These are phyloP conservation scores for Leishmania turanica DNA, from an alignment of 208 protist species.

Conservation along the genomic window DNA sequence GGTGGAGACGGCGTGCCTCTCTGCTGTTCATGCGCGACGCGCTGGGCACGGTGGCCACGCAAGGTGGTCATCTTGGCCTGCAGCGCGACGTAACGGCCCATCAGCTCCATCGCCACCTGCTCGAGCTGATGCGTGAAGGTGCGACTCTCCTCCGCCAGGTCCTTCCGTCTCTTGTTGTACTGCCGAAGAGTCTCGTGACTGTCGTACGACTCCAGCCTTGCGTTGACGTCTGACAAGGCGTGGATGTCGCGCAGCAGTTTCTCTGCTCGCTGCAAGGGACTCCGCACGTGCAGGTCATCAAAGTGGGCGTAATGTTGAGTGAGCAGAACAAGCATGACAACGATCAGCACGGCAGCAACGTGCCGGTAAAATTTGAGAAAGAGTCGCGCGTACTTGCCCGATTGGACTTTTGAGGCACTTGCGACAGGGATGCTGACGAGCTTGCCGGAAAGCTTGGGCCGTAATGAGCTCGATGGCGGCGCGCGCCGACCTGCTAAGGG, in stretches of 20 bases:
- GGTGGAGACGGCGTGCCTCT: conserved; percentile 8
- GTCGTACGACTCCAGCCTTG: conserved; percentile 24
- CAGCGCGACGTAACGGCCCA: conserved; percentile 50
- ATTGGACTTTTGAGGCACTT: not conserved
- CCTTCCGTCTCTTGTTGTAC: conserved; percentile 29
- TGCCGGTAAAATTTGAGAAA: conserved; percentile 17
- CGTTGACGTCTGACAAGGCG: conserved; percentile 13
- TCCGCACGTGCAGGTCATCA: not conserved
- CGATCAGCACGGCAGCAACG: conserved; percentile 22
- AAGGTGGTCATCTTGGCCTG: conserved; percentile 56
- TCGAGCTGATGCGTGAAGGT: conserved; percentile 37
- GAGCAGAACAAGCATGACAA: conserved; percentile 29
- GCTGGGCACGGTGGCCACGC: conserved; percentile 49
- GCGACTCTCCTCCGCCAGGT: conserved; percentile 19
- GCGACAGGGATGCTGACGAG: not conserved
- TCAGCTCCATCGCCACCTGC: conserved; percentile 45
- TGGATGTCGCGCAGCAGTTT: conserved; percentile 27
- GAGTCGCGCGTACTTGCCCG: not conserved
- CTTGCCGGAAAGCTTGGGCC: conserved; percentile 8
- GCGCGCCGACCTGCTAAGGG: conserved; percentile 19
- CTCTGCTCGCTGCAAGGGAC: conserved; percentile 21
- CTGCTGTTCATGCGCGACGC: conserved; percentile 29
- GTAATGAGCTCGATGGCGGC: conserved; percentile 4
- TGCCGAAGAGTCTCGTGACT: conserved; percentile 28
- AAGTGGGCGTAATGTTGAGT: not conserved